Evolutionary conservation across 768 basidiomycete species (phyloP).

Genomic region (Podaxis pistillaris): DNA sequence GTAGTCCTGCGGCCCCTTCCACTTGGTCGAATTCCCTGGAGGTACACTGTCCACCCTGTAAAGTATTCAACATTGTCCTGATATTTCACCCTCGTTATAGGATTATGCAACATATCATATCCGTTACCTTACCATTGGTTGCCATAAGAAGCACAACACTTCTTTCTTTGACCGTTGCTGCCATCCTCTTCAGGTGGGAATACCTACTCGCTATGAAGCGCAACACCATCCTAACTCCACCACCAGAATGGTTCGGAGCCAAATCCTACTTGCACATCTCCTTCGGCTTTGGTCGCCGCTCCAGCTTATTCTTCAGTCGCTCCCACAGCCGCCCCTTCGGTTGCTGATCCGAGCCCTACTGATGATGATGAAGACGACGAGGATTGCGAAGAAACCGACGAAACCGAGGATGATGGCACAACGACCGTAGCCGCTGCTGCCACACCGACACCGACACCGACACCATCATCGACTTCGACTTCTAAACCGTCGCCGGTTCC

Average conservation of each 20-base stretch:
- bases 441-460: no score
- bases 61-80: constrained; percentile 9
- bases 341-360: constrained; percentile 13
- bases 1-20: constrained; percentile 32
- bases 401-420: constrained; percentile 20
- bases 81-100: constrained; percentile 27
- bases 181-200: constrained; percentile 62
- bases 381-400: constrained; percentile 25
- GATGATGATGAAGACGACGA: constrained; percentile 31
- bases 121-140: constrained; percentile 59
- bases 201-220: neutral
- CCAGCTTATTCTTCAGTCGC: neutral
- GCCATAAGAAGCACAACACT: constrained; percentile 45
- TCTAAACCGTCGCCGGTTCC: constrained; percentile 22
- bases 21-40: constrained; percentile 51
- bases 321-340: no score
- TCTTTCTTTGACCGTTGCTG: constrained; percentile 69
- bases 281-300: constrained; percentile 17
- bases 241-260: constrained; percentile 37
- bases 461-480: constrained; percentile 3
- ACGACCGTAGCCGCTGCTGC: constrained; percentile 5
- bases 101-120: constrained; percentile 54
- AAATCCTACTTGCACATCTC: constrained; percentile 45
- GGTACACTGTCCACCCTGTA: constrained; percentile 21
- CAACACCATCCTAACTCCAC: constrained; percentile 9